Evolutionary conservation across 179 eudicot species (phyloP).

Genomic region (Kewa caespitosa): DNA sequence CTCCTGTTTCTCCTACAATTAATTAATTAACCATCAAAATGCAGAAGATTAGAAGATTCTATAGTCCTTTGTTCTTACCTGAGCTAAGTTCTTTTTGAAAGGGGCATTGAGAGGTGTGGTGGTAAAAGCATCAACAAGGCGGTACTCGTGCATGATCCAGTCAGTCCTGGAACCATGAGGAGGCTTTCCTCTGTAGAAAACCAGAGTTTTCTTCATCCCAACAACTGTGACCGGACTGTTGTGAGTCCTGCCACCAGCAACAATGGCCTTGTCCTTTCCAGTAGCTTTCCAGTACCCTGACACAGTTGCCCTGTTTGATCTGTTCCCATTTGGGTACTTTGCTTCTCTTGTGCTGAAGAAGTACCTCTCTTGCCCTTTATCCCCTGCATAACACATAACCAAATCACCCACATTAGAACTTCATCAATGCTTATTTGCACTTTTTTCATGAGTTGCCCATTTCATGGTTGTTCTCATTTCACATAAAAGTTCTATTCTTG

Average conservation of each 20-base stretch:
- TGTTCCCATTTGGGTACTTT: constrained; percentile 89
- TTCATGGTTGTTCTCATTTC: too few species aligned
- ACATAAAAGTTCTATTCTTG: too few species aligned
- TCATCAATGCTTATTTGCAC: too few species aligned
- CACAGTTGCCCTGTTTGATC: constrained; percentile 85
- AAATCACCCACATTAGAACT: background rate
- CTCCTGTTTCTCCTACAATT: background rate
- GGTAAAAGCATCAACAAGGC: constrained; percentile 37
- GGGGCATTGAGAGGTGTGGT: background rate
- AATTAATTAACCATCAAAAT: background rate
- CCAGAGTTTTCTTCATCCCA: constrained; percentile 91
- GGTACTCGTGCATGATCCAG: constrained; percentile 98
- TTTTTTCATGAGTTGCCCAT: too few species aligned
- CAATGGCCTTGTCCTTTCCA: constrained; percentile 74
- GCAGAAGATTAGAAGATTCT: background rate
- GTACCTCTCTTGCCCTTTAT: constrained; percentile 66
- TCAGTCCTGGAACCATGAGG: constrained; percentile 76
- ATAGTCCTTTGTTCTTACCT: constrained; percentile 24
- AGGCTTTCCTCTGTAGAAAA: constrained; percentile 84
- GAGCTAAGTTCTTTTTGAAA: constrained; percentile 17
- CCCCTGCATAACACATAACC: constrained; percentile 44
- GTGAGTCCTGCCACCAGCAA: constrained; percentile 16
- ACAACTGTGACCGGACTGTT: constrained; percentile 33
- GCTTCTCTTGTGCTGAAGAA: constrained; percentile 87
- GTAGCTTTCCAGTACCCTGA: constrained; percentile 98